A percentile compares a stretch with the other conserved stretches of the same genome.
These are phyloP conservation scores for Anastatica hierochuntica DNA, from an alignment of 345 rosid genomes.

Conservation along the genomic window DNA sequence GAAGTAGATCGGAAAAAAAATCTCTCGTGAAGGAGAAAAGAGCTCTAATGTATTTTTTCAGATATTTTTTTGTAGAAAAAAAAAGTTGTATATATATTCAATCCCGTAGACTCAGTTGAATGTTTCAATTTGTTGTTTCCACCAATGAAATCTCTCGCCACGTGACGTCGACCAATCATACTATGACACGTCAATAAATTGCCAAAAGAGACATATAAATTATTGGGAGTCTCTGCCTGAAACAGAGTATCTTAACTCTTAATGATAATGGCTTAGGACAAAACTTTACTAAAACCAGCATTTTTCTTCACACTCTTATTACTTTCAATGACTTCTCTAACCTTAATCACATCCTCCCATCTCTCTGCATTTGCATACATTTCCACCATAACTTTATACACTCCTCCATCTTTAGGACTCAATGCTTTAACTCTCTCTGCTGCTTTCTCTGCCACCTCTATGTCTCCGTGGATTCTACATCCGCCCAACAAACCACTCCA, in stretches of 20 bases:
- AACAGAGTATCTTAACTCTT: not conserved
- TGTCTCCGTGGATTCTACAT: slow-evolving; percentile 60
- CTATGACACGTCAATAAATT: slow-evolving; percentile 17
- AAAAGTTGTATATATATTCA: slow-evolving; percentile 12
- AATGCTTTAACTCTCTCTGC: slow-evolving; percentile 50
- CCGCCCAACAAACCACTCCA: slow-evolving; percentile 82
- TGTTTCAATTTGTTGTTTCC: slow-evolving; percentile 20
- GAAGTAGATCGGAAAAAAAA: slow-evolving; percentile 18
- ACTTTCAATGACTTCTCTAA: slow-evolving; percentile 40
- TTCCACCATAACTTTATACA: slow-evolving; percentile 53
- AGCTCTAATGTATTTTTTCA: not conserved
- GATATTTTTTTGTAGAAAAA: no score
- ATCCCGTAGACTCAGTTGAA: slow-evolving; percentile 19
- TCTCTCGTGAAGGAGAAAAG: not conserved
- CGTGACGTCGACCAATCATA: slow-evolving; percentile 13
- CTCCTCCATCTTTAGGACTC: slow-evolving; percentile 68
- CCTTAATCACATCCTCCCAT: slow-evolving; percentile 60
- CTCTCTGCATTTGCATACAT: slow-evolving; percentile 53
- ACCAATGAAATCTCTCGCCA: slow-evolving; percentile 26
- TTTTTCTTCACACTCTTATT: slow-evolving; percentile 37
- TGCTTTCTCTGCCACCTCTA: slow-evolving; percentile 55
- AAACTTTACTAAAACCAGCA: slow-evolving; percentile 44
- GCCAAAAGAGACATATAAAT: not conserved
- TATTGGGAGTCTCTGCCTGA: not conserved
- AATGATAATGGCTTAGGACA: not conserved